Percentiles rank a stretch among this genome's conserved stretches.
These are phyloP conservation scores for Aplosporella prunicola DNA, from an alignment of 2,329 filamentous ascomycete species.

Conservation along the genomic window DNA sequence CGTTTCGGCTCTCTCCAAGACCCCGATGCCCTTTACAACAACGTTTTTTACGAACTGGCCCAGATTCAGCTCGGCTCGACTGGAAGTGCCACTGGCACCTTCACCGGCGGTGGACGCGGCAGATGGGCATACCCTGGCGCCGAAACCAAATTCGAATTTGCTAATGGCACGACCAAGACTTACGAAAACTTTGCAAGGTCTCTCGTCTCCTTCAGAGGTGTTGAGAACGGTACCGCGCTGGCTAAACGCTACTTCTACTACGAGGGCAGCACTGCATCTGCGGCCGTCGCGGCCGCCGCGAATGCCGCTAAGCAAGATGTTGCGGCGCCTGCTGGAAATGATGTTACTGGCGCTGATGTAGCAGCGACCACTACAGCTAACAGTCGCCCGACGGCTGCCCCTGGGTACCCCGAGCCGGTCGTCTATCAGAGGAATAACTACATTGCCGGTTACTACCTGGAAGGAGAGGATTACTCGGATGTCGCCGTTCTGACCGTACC, in stretches of 20 bases:
- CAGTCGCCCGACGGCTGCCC: constrained; percentile 15
- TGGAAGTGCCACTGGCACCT: constrained; percentile 35
- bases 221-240: constrained; percentile 33
- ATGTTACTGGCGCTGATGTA: neutral
- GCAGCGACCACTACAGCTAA: constrained; percentile 17
- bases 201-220: constrained; percentile 29
- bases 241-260: constrained; percentile 28
- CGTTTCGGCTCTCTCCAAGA: constrained; percentile 45
- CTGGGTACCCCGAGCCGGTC: constrained; percentile 28
- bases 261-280: constrained; percentile 11
- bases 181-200: constrained; percentile 37
- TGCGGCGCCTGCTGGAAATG: neutral
- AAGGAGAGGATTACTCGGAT: constrained; percentile 35
- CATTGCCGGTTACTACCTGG: constrained; percentile 39
- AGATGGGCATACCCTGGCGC: constrained; percentile 33
- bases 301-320: constrained; percentile 4
- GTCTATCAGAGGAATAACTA: constrained; percentile 27
- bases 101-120: constrained; percentile 36
- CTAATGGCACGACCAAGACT: constrained; percentile 33
- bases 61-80: constrained; percentile 32
- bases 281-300: neutral
- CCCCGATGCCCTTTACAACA: constrained; percentile 48
- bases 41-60: constrained; percentile 38
- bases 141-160: constrained; percentile 35
- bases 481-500: constrained; percentile 37